Base-by-base conservation (phyloP, 352 stramenopile species). In the Phytophthora agathidicida region DNA sequence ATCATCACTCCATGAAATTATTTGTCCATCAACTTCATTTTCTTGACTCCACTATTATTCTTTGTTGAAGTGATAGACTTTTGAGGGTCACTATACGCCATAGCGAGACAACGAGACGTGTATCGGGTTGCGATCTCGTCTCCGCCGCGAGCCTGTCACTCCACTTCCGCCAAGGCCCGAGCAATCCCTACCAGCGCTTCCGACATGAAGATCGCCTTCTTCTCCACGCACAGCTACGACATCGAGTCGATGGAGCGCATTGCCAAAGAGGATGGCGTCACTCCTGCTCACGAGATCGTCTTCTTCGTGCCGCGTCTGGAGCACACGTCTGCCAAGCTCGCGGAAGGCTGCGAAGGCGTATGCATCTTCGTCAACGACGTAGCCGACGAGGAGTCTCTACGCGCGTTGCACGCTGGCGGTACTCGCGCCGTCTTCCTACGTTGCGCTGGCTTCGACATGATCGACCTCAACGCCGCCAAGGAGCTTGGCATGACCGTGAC, bases 311-410 rank as follows among this genome's bases (percentile, higher is more conserved):
- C 73, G 44, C 79, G 79, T 26, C 58, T 91, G 24, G 80, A 71
- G 47, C 41, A 43, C 27, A 66, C 68, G 38, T 89, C 76, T 0
- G 80, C 74, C 14, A 59, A 72, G 45, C 63, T 92, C 31, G 78
- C 83, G 0, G 58, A 75, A 3, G 71, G 71, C 10, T 88, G 68
- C 51, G 80, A 92, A 39, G 77, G 36, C 36, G 77, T 89, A 16
- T 74, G 84, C 26, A 86, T 93, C 60, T 96, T 95, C 62, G 88
- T 96, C 33, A 96, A 94, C 66, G 87, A 96, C 66, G 75, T 70
- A 4, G 83, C 84, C 16, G 74, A 92, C 39, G 76, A 66, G 9
- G 72, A 49, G 3, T 69, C 79, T 27, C 68, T 95, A 14, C 74
- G 80, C 39, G 73, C 33, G 5, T 65, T 91, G 30, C 38, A 75